Conservation (phyloP, 2,329 filamentous ascomycete genomes). For the Blumeria hordei region DNA sequence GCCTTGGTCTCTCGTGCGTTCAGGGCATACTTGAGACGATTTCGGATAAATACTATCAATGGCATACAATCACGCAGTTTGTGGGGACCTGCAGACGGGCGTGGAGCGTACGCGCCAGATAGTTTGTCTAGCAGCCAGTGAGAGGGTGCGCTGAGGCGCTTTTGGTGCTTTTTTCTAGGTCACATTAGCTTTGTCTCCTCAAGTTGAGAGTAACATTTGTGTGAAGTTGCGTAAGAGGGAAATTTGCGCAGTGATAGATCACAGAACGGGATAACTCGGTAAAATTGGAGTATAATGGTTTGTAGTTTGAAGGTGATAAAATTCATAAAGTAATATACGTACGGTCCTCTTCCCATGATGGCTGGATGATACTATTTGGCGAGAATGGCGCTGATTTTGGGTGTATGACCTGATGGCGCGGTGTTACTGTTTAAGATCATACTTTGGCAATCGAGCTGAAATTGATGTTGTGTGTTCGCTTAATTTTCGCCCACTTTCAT, state of each 20-base stretch:
- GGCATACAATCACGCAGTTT: conserved; percentile 98
- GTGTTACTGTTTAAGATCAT: not conserved
- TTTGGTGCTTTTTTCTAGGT: conserved; percentile 91
- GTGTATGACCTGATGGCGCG: conserved; percentile 6
- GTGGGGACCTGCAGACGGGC: conserved; percentile 70
- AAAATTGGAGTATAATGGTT: not conserved
- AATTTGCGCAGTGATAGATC: not conserved
- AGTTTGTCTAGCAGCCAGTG: conserved; percentile 99
- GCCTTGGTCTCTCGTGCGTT: conserved; percentile 94
- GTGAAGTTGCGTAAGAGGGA: too few species aligned
- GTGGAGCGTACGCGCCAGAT: conserved; percentile 64
- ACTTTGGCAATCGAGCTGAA: not conserved
- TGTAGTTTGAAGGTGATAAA: not conserved
- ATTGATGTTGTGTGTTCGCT: not conserved
- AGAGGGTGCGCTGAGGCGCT: conserved; percentile 95
- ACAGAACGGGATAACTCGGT: not conserved
- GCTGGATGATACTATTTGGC: conserved; percentile 7
- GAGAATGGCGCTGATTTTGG: not conserved
- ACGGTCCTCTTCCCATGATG: conserved; percentile 25
- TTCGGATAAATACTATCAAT: conserved; percentile 92
- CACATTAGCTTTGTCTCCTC: not conserved
- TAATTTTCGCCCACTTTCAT: not conserved
- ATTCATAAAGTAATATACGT: conserved; percentile 5
- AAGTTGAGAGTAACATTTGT: conserved; percentile 7
- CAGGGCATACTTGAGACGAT: conserved; percentile 97